Evolutionary conservation across 495 filamentous ascomycete genomes (phyloP), one percentile per base, ranked within the genome.

Genomic region (Halenospora varia): DNA sequence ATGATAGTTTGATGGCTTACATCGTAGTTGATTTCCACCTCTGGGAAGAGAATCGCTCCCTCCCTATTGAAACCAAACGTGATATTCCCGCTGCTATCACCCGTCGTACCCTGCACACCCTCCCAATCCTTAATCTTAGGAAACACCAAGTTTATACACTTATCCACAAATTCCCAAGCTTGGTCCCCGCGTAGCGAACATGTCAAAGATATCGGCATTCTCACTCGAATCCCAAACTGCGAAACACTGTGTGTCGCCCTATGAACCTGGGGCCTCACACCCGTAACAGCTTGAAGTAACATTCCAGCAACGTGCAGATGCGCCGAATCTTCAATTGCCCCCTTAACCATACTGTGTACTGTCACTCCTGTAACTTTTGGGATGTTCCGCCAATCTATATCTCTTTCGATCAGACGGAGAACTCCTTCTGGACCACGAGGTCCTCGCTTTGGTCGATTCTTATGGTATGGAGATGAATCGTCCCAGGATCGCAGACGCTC

Each of bases 61-160:
- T 90, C 86, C 29, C 84, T 75, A 4, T 70, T 73, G 59, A 97
- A 75, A 57, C 93, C 92, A 70, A 87, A 96, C 23, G 76, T 78
- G 53, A 98, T 82, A 71, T 98, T 96, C 53, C 94, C 94, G 56
- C 82, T 86, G 63, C 84, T 84, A 71, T 98, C 94, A 60, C 94
- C 94, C 56, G 76, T 77, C 23, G 76, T 79, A 60, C 89, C 93
- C 68, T 80, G 76, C 35, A 96, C 77, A 56, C 94, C 94, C 55
- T 79, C 78, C 84, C 90, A 98, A 56, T 98, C 94, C 78, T 97
- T 98, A 64, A 97, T 92, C 64, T 84, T 85, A 50, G 94, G 94
- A 68, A 97, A 76, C 8, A 98, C 95, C 3, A 97, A 75, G 71
- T 96, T 87, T 40, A 96, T 76, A 62, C 87, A 70, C 74, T 92